Percentiles rank a stretch among this genome's conserved stretches.
Evolutionary conservation across 1,139 yeast genomes (phyloP).

Genomic region (Saccharomyces hybrid): DNA sequence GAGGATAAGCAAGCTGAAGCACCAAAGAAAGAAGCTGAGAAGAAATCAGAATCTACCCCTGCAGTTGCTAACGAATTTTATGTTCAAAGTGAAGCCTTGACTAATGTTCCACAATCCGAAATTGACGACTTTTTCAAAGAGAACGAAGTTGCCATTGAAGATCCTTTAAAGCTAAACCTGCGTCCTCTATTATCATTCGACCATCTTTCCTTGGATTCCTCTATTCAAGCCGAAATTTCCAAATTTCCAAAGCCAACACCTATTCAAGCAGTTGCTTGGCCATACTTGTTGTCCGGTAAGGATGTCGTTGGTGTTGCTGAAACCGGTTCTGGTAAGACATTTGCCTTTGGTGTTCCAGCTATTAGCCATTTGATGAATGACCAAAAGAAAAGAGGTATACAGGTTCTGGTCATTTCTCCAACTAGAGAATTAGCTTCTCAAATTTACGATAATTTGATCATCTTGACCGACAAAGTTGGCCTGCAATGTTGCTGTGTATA

Average conservation of each 20-base stretch:
- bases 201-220: slow-evolving; percentile 49
- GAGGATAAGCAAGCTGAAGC: slow-evolving; percentile 15
- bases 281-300: slow-evolving; percentile 66
- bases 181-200: slow-evolving; percentile 69
- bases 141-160: slow-evolving; percentile 78
- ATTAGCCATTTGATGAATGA: slow-evolving; percentile 48
- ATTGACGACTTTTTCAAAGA: slow-evolving; percentile 55
- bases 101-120: slow-evolving; percentile 43
- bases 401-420: slow-evolving; percentile 84
- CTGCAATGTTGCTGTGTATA: slow-evolving; percentile 78
- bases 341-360: slow-evolving; percentile 98
- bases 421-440: slow-evolving; percentile 96
- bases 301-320: slow-evolving; percentile 98
- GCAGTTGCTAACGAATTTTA: slow-evolving; percentile 12
- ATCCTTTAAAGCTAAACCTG: slow-evolving; percentile 44
- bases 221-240: slow-evolving; percentile 49
- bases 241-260: slow-evolving; percentile 90
- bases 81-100: slow-evolving; percentile 25
- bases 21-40: slow-evolving; percentile 7
- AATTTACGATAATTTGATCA: slow-evolving; percentile 74
- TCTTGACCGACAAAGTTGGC: slow-evolving; percentile 53
- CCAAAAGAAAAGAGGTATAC: slow-evolving; percentile 44
- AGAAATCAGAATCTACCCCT: slow-evolving; percentile 4
- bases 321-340: slow-evolving; percentile 96
- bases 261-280: slow-evolving; percentile 96